phyloP scores from a whole-genome alignment of 352 stramenopile genomes.

The Achlya hypogyna region DNA sequence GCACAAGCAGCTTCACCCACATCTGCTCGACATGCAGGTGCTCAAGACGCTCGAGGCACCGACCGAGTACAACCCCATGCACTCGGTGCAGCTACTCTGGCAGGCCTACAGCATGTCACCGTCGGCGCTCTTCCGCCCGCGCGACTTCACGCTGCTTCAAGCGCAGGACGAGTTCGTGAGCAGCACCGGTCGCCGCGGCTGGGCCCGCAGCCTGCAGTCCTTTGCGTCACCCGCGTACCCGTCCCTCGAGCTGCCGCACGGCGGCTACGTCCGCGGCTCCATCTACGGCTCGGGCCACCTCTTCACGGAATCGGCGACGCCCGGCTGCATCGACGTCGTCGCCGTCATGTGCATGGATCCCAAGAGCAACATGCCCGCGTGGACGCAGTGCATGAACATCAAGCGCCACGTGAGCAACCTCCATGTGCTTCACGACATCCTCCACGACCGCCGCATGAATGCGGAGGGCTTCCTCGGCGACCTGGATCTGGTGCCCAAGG shows the following conservation, averaged over 20 bases:
- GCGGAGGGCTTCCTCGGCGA: constrained; percentile 30
- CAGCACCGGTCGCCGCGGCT: constrained; percentile 53
- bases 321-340: constrained; percentile 67
- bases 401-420: constrained; percentile 43
- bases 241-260: constrained; percentile 41
- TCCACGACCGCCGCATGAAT: constrained; percentile 6
- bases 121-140: constrained; percentile 14
- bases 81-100: constrained; percentile 1
- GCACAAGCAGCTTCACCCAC: constrained; percentile 1
- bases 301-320: constrained; percentile 59
- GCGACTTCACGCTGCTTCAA: constrained; percentile 76
- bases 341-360: constrained; percentile 55
- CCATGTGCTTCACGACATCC: constrained; percentile 1
- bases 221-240: constrained; percentile 74
- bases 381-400: constrained; percentile 31
- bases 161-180: constrained; percentile 82
- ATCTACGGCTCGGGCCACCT: constrained; percentile 79
- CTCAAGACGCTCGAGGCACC: constrained; percentile 4
- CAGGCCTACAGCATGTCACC: constrained; percentile 3
- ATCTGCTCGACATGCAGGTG: constrained; percentile 5
- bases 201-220: constrained; percentile 69
- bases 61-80: constrained; percentile 7
- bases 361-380: constrained; percentile 1
- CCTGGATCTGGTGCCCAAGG: constrained; percentile 72
- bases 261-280: constrained; percentile 68